Conservation (phyloP, 2,329 filamentous ascomycete species). For the Clarireedia hainanense region DNA sequence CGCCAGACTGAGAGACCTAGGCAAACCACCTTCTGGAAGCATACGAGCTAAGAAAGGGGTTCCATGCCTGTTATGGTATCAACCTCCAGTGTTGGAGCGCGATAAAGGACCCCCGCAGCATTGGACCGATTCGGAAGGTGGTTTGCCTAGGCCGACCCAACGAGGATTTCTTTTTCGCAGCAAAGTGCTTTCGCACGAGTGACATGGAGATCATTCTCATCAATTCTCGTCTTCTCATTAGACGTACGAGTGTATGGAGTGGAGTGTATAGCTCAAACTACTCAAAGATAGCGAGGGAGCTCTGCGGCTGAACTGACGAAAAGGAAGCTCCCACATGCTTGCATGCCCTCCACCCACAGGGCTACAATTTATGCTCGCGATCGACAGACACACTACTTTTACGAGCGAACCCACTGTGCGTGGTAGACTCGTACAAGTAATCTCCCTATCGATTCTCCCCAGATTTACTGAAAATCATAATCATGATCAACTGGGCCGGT, state of each 20-base stretch:
- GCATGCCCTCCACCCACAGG: too few relatives aligned
- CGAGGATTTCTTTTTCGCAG: not conserved
- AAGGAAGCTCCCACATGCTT: too few relatives aligned
- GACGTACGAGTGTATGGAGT: not conserved
- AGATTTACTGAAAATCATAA: not conserved
- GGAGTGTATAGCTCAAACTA: not conserved
- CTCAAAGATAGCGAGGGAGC: too few relatives aligned
- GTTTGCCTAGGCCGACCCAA: not conserved
- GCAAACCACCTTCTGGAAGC: not conserved
- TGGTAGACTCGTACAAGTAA: not conserved
- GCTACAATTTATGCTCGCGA: too few relatives aligned
- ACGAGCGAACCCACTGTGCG: not conserved
- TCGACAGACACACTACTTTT: too few relatives aligned
- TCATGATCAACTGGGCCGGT: not conserved
- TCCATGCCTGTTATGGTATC: not conserved
- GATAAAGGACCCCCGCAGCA: not conserved
- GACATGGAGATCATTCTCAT: not conserved
- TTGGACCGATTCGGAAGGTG: not conserved
- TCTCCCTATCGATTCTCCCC: not conserved
- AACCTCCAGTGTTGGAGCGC: not conserved
- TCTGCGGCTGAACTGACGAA: too few relatives aligned
- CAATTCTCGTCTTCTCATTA: not conserved
- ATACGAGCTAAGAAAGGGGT: not conserved
- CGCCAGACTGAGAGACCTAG: not conserved
- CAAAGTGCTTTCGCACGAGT: not conserved